A percentile compares a stretch with the other conserved stretches of the same genome.
These are phyloP conservation scores for Benincasa hispida DNA, from an alignment of 306 rosid genomes.

Conservation along the genomic window DNA sequence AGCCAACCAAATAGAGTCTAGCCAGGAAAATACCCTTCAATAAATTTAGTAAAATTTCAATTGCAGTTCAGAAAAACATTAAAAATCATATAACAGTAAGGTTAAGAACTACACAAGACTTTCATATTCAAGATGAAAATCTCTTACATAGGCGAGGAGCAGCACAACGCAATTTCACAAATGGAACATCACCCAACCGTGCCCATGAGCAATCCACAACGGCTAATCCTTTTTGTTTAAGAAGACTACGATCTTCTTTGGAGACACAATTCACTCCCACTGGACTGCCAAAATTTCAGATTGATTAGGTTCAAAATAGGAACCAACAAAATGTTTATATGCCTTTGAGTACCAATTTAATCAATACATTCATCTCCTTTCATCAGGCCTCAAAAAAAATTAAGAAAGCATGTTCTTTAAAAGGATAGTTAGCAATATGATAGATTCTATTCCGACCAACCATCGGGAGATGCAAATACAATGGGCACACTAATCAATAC, in stretches of 20 bases:
- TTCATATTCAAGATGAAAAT: background rate
- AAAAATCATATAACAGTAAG: background rate
- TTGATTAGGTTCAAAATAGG: background rate
- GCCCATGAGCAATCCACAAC: slow-evolving; percentile 99
- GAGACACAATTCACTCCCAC: slow-evolving; percentile 81
- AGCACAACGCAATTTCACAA: slow-evolving; percentile 71
- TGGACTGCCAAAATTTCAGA: slow-evolving; percentile 49
- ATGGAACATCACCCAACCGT: slow-evolving; percentile 81
- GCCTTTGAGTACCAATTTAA: background rate
- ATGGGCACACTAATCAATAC: too few species aligned
- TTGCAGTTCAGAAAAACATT: background rate
- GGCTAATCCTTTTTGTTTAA: slow-evolving; percentile 69
- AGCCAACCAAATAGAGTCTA: background rate
- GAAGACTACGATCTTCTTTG: slow-evolving; percentile 61
- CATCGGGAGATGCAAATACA: too few species aligned
- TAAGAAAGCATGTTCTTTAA: background rate
- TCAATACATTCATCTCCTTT: background rate
- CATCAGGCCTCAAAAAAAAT: background rate
- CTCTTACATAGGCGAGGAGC: slow-evolving; percentile 87
- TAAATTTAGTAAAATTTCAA: background rate
- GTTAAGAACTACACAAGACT: background rate
- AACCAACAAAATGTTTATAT: background rate
- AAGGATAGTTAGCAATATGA: background rate
- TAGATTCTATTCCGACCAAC: background rate
- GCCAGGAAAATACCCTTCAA: background rate